Conservation (phyloP, 2,329 filamentous ascomycete genomes). For the Aureobasidium lini region DNA sequence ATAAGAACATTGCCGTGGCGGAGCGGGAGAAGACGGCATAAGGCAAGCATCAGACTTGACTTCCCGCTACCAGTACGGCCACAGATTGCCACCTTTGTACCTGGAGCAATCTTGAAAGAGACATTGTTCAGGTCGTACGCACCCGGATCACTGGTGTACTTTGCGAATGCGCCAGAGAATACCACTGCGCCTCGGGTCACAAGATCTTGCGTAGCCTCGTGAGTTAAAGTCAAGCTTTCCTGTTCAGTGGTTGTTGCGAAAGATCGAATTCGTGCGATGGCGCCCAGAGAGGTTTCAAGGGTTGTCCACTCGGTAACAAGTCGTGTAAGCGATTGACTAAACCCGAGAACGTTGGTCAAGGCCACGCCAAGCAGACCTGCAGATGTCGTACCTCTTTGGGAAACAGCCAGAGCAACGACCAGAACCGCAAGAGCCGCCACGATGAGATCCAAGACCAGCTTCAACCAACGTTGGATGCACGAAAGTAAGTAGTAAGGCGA, state of each 20-base stretch:
- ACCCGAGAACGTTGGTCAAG: slow-evolving; percentile 44
- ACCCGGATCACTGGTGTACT: neutral
- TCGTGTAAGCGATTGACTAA: slow-evolving; percentile 43
- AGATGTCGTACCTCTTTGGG: slow-evolving; percentile 32
- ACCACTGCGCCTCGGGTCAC: neutral
- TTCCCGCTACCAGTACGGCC: slow-evolving; percentile 50
- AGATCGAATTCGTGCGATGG: slow-evolving; percentile 36
- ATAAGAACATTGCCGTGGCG: slow-evolving; percentile 37
- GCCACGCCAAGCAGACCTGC: slow-evolving; percentile 45
- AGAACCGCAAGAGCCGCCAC: slow-evolving; percentile 28
- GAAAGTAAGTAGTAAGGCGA: slow-evolving; percentile 39
- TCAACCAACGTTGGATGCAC: slow-evolving; percentile 39
- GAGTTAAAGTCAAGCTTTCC: neutral
- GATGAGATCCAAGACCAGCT: slow-evolving; percentile 33
- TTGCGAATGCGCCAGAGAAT: neutral
- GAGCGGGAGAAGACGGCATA: slow-evolving; percentile 45
- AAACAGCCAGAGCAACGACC: slow-evolving; percentile 32
- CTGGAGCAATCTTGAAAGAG: slow-evolving; percentile 38
- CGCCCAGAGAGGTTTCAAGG: slow-evolving; percentile 49
- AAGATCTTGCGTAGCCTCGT: neutral
- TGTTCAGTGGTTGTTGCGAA: slow-evolving; percentile 14
- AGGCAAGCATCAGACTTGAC: slow-evolving; percentile 40
- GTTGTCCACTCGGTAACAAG: slow-evolving; percentile 47
- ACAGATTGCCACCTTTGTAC: slow-evolving; percentile 44
- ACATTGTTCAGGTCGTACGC: slow-evolving; percentile 35